A percentile compares a stretch with the other conserved stretches of the same genome.
Evolutionary conservation across 495 filamentous ascomycete species (phyloP).

Genomic region (Talaromyces thailandensis): DNA sequence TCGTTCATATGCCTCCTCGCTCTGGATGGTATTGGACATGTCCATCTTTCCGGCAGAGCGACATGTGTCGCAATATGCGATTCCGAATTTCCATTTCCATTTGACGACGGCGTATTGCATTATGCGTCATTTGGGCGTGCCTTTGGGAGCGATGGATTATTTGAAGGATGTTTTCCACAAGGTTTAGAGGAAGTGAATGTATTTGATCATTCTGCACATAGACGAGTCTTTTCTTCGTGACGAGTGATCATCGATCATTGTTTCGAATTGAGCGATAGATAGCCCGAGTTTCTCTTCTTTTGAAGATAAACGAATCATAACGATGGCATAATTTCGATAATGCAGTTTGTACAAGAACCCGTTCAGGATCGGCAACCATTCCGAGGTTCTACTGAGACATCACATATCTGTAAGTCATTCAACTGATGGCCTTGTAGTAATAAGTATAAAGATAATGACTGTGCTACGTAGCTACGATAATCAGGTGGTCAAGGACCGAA

Average conservation of each 20-base stretch:
- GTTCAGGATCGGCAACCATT: too few relatives aligned
- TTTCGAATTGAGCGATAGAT: too few relatives aligned
- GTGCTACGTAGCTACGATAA: too few relatives aligned
- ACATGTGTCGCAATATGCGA: conserved; percentile 24
- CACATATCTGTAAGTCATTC: too few relatives aligned
- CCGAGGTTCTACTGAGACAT: too few relatives aligned
- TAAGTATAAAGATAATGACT: too few relatives aligned
- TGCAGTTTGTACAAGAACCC: too few relatives aligned
- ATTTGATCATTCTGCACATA: not conserved
- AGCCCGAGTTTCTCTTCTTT: too few relatives aligned
- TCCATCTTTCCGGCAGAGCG: not conserved
- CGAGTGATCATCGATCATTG: too few relatives aligned
- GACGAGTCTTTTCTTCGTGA: not conserved
- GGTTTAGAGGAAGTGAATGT: not conserved
- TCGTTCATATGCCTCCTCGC: not conserved
- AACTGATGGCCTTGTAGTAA: too few relatives aligned
- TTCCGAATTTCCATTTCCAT: conserved; percentile 56
- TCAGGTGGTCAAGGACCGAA: not conserved
- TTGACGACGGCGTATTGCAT: conserved; percentile 45
- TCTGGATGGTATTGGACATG: not conserved
- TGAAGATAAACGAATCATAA: too few relatives aligned
- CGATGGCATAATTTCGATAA: too few relatives aligned
- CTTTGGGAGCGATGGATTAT: conserved; percentile 47
- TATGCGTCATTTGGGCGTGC: conserved; percentile 45
- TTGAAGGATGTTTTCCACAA: conserved; percentile 20